Base-by-base conservation (phyloP, 495 filamentous ascomycete genomes). In the Cladorrhinum samala region DNA sequence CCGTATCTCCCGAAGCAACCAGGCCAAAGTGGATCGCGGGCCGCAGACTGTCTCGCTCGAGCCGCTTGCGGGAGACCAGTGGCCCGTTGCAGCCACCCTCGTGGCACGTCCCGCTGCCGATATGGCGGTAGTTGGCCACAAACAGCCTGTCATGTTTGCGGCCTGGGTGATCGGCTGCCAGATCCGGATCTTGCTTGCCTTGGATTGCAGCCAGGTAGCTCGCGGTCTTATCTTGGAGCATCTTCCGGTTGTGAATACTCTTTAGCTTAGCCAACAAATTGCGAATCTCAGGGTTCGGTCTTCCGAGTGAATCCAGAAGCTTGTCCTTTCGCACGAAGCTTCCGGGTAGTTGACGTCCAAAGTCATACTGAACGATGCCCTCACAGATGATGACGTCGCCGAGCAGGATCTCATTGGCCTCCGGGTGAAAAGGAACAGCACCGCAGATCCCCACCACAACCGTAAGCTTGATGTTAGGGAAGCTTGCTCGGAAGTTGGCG, bases 361-460 rank as follows among this genome's bases (percentile, higher is more conserved):
- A 66, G 46, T 71, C 67, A 50, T 71, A 72, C 49, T 77, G 58
- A n/a, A 75, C 51, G 2, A 59, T 21, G 6, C 43, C 46, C 1
- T 64, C 67, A 49, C 72, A 72, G 36, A 79, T 69, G 17, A 77
- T 61, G 1, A 77, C 70, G 54, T 79, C 74, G 4, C 76, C 74
- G 1, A 77, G 65, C 14, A 72, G 49, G 9, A 72, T 53, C n/a
- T 61, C 50, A 5, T 23, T 39, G 17, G 42, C 36, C 11, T 36
- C 37, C 2, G 49, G 16, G n/a, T 21, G 38, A 33, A 33, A 33
- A 3, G 68, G 69, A 2, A 64, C 57, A 8, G 57, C 70, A 11
- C 68, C 70, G 39, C 70, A 70, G 14, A 73, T 57, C 4, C 70
- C 70, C 2, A 69, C 66, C 19, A 71, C 37, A 14, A 72, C 46